Conservation (phyloP, 2,329 filamentous ascomycete genomes). For the Talaromyces sp. region DNA sequence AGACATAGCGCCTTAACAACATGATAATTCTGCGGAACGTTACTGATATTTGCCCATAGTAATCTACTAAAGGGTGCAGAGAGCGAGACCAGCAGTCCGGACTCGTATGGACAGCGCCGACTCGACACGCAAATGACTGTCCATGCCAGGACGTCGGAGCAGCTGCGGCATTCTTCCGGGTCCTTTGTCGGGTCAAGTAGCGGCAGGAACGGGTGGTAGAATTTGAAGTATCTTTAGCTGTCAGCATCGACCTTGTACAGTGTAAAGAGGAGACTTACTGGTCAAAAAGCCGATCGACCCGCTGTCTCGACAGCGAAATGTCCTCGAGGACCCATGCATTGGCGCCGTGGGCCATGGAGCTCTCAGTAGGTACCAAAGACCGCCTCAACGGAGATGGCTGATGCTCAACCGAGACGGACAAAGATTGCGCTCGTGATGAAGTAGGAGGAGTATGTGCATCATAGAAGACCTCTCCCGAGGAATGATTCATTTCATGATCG, state of each 20-base stretch:
- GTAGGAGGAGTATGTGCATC: conserved; percentile 29
- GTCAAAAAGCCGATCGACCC: conserved; percentile 43
- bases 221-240: conserved; percentile 54
- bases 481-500: conserved; percentile 30
- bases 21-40: conserved; percentile 59
- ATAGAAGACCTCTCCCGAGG: conserved; percentile 34
- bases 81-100: conserved; percentile 50
- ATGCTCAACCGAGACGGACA: conserved; percentile 34
- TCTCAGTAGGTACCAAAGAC: conserved; percentile 31
- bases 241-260: background rate
- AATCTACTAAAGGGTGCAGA: conserved; percentile 52
- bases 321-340: conserved; percentile 51
- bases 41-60: conserved; percentile 57
- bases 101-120: conserved; percentile 54
- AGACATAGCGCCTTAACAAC: conserved; percentile 61
- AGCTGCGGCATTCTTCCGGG: conserved; percentile 55
- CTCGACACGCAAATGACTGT: conserved; percentile 59
- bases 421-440: conserved; percentile 27
- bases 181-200: conserved; percentile 54
- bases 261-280: conserved; percentile 31
- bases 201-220: conserved; percentile 61
- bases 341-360: conserved; percentile 36
- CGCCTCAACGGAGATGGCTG: conserved; percentile 30
- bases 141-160: conserved; percentile 61
- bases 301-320: conserved; percentile 36